Evolutionary conservation across 140 eudicot species (phyloP).

Genomic region (Bidens hawaiensis): DNA sequence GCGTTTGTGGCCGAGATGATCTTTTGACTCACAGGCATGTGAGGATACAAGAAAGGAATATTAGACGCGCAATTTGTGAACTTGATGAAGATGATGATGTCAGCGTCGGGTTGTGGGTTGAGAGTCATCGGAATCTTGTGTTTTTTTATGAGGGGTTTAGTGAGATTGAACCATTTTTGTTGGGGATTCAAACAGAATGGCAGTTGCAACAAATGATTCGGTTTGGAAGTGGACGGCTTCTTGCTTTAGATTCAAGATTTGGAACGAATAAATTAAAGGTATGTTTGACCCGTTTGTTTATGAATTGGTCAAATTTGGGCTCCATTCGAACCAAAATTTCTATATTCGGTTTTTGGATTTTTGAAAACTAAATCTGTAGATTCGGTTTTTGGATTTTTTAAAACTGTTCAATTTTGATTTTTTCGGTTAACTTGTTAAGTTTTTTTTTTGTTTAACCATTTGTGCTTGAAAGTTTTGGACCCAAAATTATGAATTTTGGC

Average conservation of each 20-base stretch:
- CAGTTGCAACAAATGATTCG: conserved; percentile 93
- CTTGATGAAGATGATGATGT: conserved; percentile 86
- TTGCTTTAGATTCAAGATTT: conserved; percentile 73
- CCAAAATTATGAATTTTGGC: too few species aligned
- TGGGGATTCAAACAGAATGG: conserved; percentile 97
- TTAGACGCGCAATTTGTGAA: conserved; percentile 63
- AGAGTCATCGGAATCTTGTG: conserved; percentile 47
- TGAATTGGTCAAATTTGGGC: background rate
- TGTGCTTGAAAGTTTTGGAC: too few species aligned
- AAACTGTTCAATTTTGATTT: too few species aligned
- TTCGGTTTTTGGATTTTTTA: too few species aligned
- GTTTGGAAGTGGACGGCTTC: conserved; percentile 74
- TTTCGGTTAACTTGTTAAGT: too few species aligned
- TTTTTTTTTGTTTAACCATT: too few species aligned
- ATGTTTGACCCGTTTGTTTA: background rate
- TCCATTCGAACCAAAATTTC: background rate
- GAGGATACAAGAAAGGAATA: conserved; percentile 84
- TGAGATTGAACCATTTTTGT: conserved; percentile 58
- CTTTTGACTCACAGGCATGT: conserved; percentile 83
- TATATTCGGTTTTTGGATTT: too few species aligned
- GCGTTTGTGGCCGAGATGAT: conserved; percentile 58
- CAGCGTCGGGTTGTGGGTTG: conserved; percentile 83
- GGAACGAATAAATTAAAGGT: conserved; percentile 88
- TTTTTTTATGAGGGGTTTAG: conserved; percentile 76
- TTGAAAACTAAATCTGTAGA: too few species aligned